Percentiles rank a stretch among this genome's conserved stretches.
phyloP scores from a whole-genome alignment of 352 stramenopile species.

The Thalassiosira livingstoniorum region DNA sequence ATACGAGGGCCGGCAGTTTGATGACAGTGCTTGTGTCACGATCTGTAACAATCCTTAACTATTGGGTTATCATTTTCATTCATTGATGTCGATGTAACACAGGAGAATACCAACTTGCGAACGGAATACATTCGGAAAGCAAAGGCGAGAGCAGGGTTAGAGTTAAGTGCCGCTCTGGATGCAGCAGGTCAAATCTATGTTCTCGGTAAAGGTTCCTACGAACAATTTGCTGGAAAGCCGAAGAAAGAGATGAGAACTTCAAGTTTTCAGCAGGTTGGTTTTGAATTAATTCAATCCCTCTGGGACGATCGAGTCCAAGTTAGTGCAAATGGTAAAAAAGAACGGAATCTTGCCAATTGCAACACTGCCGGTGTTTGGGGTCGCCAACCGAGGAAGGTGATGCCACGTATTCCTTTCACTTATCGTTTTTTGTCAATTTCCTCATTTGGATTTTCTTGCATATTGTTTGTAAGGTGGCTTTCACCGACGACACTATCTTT shows the following conservation, averaged over 20 bases:
- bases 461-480: constrained; percentile 84
- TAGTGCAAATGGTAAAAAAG: neutral
- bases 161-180: constrained; percentile 88
- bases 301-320: constrained; percentile 67
- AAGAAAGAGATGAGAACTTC: constrained; percentile 60
- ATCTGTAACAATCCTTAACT: too few species aligned
- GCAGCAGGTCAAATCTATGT: constrained; percentile 92
- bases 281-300: constrained; percentile 59
- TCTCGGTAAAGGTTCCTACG: constrained; percentile 86
- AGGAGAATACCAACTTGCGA: constrained; percentile 25
- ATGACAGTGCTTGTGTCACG: too few species aligned
- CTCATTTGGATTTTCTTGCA: too few species aligned
- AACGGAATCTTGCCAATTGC: constrained; percentile 78
- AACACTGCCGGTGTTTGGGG: constrained; percentile 93
- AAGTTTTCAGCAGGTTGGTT: constrained; percentile 35
- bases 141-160: constrained; percentile 82
- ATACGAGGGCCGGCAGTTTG: too few species aligned
- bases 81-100: too few species aligned
- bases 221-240: constrained; percentile 87
- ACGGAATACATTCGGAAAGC: constrained; percentile 40
- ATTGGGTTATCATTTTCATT: too few species aligned
- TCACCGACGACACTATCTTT: constrained; percentile 90
- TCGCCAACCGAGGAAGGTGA: constrained; percentile 86
- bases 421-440: too few species aligned
- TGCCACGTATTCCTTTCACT: too few species aligned